Evolutionary conservation across 202 grass and related monocot genomes (phyloP).

Genomic region (Setaria viridis): DNA sequence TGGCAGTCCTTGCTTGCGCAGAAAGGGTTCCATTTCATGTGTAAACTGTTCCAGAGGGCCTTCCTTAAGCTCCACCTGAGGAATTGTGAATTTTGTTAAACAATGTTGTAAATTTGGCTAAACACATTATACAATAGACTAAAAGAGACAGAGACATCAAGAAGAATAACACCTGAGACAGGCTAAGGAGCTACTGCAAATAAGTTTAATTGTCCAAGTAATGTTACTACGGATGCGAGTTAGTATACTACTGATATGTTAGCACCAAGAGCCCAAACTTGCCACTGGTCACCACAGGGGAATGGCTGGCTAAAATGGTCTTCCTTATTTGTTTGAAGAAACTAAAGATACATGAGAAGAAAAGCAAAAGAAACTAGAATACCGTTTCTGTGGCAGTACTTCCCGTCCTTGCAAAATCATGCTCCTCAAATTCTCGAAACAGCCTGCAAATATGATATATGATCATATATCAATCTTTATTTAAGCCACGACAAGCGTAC

Average conservation of each 20-base stretch:
- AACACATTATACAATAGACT: not conserved
- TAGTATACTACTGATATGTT: not conserved
- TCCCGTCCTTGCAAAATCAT: conserved; percentile 93
- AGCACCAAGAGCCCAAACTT: not conserved
- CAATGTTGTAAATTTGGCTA: not conserved
- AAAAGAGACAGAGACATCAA: not conserved
- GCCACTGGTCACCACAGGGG: not conserved
- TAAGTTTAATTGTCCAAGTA: not conserved
- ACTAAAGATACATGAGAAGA: conserved; percentile 4
- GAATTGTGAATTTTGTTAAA: not conserved
- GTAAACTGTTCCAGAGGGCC: conserved; percentile 87
- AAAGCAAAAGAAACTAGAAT: conserved; percentile 36
- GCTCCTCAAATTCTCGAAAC: conserved; percentile 75
- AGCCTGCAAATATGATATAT: conserved; percentile 51
- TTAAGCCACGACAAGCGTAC: not conserved
- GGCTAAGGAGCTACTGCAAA: not conserved
- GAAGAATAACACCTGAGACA: not conserved
- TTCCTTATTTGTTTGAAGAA: conserved; percentile 2
- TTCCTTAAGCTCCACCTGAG: conserved; percentile 84
- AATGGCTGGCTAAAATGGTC: not conserved
- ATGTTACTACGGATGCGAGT: not conserved
- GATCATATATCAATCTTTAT: not conserved
- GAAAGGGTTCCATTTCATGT: conserved; percentile 96
- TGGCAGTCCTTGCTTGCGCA: conserved; percentile 84
- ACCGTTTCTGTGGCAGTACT: conserved; percentile 71